Percentiles rank a stretch among this genome's conserved stretches.
Conservation (phyloP, 2,329 filamentous ascomycete species). For the Neospermospora avenae region DNA sequence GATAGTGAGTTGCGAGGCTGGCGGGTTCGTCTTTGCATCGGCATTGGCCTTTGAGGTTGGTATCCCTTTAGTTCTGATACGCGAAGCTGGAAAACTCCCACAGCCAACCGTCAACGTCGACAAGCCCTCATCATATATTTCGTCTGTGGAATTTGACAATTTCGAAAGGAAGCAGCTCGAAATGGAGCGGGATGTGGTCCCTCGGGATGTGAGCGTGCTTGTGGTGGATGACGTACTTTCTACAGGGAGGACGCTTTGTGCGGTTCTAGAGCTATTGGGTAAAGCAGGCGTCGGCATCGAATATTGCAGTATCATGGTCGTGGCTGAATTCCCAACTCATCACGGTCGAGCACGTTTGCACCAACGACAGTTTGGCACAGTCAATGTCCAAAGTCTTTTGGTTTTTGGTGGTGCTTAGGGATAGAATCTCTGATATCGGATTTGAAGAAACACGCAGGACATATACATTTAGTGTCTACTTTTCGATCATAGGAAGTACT, state of each 20-base stretch:
- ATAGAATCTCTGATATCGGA: slow-evolving; percentile 1
- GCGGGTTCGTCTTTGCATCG: slow-evolving; percentile 54
- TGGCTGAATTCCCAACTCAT: slow-evolving; percentile 27
- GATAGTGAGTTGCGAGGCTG: slow-evolving; percentile 53
- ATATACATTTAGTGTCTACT: background rate
- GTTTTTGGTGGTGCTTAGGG: slow-evolving; percentile 22
- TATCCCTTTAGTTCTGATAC: slow-evolving; percentile 48
- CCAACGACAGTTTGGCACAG: slow-evolving; percentile 22
- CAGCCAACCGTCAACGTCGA: slow-evolving; percentile 49
- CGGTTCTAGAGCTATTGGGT: slow-evolving; percentile 23
- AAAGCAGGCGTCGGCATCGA: slow-evolving; percentile 20
- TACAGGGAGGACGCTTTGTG: slow-evolving; percentile 27
- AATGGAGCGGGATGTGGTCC: slow-evolving; percentile 45
- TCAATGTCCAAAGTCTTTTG: slow-evolving; percentile 28
- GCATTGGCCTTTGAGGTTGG: slow-evolving; percentile 43
- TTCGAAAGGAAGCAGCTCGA: slow-evolving; percentile 43
- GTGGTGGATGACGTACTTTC: slow-evolving; percentile 29
- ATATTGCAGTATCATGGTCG: slow-evolving; percentile 16
- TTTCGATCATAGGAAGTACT: background rate
- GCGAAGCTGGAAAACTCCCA: slow-evolving; percentile 56
- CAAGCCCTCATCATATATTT: slow-evolving; percentile 52
- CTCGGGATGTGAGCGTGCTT: slow-evolving; percentile 23
- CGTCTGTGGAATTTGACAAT: slow-evolving; percentile 37
- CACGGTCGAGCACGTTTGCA: slow-evolving; percentile 24
- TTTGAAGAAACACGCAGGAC: background rate